Evolutionary conservation across 208 protist genomes (phyloP).

Genomic region (Herpetomonas muscarum): DNA sequence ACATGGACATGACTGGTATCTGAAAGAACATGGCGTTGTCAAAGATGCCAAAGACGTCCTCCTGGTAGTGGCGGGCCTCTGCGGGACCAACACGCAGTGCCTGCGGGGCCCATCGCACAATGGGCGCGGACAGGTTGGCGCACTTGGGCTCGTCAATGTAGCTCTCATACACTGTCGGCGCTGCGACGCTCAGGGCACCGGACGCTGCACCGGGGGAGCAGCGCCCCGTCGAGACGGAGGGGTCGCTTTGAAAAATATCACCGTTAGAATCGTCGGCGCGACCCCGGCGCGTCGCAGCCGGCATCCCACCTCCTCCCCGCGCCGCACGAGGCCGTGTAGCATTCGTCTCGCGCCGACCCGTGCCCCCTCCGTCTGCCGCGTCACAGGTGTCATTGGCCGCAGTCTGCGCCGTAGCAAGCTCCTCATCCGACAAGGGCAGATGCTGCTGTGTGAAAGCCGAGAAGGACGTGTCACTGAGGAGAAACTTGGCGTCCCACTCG

Average conservation of each 20-base stretch:
- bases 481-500: conserved; percentile 51
- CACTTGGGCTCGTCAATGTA: neutral
- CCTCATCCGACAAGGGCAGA: conserved; percentile 26
- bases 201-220: conserved; percentile 1
- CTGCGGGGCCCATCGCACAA: conserved; percentile 58
- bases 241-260: no score
- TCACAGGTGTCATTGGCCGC: no score
- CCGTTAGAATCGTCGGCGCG: no score
- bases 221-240: neutral
- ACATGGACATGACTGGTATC: conserved; percentile 14
- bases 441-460: conserved; percentile 33
- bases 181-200: neutral
- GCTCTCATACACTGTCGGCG: neutral
- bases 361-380: no score
- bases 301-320: no score
- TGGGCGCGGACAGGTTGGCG: conserved; percentile 25
- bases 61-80: conserved; percentile 23
- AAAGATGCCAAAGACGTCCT: conserved; percentile 32
- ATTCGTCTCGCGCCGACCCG: no score
- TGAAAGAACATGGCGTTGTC: conserved; percentile 36
- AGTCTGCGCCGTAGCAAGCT: neutral
- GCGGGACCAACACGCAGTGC: conserved; percentile 29
- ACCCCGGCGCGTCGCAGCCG: no score
- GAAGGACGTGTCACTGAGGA: conserved; percentile 22
- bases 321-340: no score